A percentile compares a stretch with the other conserved stretches of the same genome.
These are phyloP conservation scores for Annona squamosa DNA, from an alignment of 164 flowering plant species.

Conservation along the genomic window DNA sequence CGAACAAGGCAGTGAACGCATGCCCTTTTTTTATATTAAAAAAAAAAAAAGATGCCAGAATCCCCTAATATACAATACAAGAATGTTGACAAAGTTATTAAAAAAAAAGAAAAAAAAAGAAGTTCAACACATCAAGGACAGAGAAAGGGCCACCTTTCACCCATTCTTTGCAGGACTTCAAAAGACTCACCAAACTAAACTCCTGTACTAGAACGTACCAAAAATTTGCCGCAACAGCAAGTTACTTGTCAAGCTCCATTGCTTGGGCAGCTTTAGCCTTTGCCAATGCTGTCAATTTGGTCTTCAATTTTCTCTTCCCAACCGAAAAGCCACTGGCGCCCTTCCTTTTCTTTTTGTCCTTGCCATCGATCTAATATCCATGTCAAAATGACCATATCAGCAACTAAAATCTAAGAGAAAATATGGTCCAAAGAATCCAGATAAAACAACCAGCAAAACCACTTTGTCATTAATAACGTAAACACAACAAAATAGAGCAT, in stretches of 20 bases:
- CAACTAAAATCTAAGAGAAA: neutral
- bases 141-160: neutral
- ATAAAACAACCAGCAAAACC: neutral
- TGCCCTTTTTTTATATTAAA: too few species aligned
- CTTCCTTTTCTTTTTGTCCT: slow-evolving; percentile 60
- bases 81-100: neutral
- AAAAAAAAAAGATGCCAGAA: too few species aligned
- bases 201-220: neutral
- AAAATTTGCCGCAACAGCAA: slow-evolving; percentile 4
- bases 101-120: neutral
- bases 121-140: neutral
- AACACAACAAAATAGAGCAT: too few species aligned
- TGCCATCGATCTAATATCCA: slow-evolving; percentile 55
- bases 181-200: neutral
- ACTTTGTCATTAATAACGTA: neutral
- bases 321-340: slow-evolving; percentile 60
- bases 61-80: too few species aligned
- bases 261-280: slow-evolving; percentile 94
- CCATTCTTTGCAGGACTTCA: neutral
- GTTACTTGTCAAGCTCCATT: slow-evolving; percentile 84
- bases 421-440: neutral
- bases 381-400: neutral
- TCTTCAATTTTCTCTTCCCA: slow-evolving; percentile 87
- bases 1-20: too few species aligned
- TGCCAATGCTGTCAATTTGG: slow-evolving; percentile 59